Conservation (phyloP, 371 early-diverging fungal species). For the Fennellomyces sp. region DNA sequence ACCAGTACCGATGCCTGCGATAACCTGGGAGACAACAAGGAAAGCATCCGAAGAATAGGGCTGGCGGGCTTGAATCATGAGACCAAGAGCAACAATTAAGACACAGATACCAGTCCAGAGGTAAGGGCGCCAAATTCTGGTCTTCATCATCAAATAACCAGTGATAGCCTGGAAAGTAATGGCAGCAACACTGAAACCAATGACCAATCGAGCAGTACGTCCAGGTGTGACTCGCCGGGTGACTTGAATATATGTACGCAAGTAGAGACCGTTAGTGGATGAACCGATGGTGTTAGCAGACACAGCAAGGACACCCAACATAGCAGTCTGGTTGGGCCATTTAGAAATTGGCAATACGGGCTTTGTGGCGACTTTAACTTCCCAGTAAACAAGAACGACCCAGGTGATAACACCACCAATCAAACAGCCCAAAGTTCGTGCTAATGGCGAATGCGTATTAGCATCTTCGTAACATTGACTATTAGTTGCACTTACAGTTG, state of each 20-base stretch:
- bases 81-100: constrained; percentile 44
- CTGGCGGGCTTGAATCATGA: constrained; percentile 50
- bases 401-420: constrained; percentile 14
- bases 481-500: constrained; percentile 17
- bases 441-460: too few species aligned
- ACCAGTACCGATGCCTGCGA: constrained; percentile 47
- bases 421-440: constrained; percentile 9
- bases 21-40: constrained; percentile 38
- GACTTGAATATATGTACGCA: constrained; percentile 43
- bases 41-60: constrained; percentile 37
- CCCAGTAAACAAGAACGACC: constrained; percentile 40
- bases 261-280: constrained; percentile 42
- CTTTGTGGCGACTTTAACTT: constrained; percentile 37
- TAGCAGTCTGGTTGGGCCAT: constrained; percentile 45
- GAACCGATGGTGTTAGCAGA: constrained; percentile 46
- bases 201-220: constrained; percentile 27
- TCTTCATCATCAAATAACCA: constrained; percentile 39
- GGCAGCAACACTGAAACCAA: constrained; percentile 40
- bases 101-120: constrained; percentile 66
- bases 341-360: constrained; percentile 49
- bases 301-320: constrained; percentile 43
- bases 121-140: constrained; percentile 51
- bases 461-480: too few species aligned
- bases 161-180: constrained; percentile 27
- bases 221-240: constrained; percentile 34